Evolutionary conservation across 163 green algal genomes (phyloP).

Genomic region (Scenedesmus sp.): DNA sequence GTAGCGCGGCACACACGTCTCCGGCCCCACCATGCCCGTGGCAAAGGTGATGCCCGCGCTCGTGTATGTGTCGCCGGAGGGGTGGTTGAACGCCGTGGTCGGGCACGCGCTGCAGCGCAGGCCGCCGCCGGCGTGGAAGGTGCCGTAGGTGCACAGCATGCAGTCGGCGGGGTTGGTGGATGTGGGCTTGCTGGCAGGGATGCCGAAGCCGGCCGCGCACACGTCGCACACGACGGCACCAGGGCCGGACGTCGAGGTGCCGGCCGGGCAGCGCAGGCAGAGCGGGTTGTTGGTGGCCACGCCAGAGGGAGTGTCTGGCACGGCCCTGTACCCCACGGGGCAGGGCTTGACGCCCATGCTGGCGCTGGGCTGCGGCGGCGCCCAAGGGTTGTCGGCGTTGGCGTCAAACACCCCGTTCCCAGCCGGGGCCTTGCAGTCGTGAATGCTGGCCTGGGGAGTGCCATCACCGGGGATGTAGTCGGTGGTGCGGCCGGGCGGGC

Average conservation of each 20-base stretch:
- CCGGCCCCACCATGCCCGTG: not conserved
- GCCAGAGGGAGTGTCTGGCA: not conserved
- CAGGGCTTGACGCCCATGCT: not conserved
- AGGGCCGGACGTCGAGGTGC: not conserved
- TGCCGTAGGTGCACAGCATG: not conserved
- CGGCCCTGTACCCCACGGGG: not conserved
- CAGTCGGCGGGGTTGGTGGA: not conserved
- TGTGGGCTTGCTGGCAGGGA: not conserved
- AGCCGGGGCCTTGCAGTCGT: not conserved
- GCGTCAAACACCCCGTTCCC: not conserved
- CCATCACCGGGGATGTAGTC: not conserved
- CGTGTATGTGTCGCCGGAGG: not conserved
- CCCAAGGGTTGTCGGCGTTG: not conserved
- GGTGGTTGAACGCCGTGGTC: not conserved
- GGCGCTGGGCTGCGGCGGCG: not conserved
- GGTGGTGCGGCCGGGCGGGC: not conserved
- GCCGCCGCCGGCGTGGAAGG: not conserved
- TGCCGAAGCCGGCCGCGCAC: not conserved
- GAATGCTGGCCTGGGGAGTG: not conserved
- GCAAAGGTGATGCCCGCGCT: not conserved
- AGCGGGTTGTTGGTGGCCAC: not conserved
- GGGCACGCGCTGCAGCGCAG: not conserved
- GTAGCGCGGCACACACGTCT: slow-evolving; percentile 7
- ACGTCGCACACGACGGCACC: not conserved
- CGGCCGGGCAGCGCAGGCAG: not conserved